These are phyloP conservation scores for Pseudocohnilembus persalinus DNA, from an alignment of 169 alveolate species.

Conservation along the genomic window DNA sequence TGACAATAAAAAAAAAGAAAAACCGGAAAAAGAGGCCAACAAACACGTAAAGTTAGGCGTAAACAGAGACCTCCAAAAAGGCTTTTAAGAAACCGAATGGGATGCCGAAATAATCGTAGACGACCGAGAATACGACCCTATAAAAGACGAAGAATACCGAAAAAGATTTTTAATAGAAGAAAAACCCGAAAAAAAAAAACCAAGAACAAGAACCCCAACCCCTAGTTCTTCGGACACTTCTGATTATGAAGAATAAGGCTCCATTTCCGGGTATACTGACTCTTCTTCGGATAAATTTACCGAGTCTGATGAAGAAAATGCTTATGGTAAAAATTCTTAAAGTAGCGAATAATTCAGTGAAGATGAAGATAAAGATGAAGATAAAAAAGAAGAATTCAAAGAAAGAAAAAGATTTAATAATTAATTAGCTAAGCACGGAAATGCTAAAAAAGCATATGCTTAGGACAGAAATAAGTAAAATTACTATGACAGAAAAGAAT, in stretches of 20 bases:
- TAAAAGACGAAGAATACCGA: neutral
- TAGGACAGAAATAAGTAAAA: neutral
- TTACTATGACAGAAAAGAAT: no score
- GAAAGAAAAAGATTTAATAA: no score
- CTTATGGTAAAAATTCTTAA: neutral
- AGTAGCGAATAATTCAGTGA: neutral
- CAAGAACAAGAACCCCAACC: neutral
- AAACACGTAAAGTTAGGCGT: neutral
- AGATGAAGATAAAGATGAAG: neutral
- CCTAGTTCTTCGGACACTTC: neutral
- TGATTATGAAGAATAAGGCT: neutral
- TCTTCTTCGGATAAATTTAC: neutral
- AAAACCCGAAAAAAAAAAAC: no score
- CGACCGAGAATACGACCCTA: neutral
- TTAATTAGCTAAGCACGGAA: neutral
- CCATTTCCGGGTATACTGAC: neutral
- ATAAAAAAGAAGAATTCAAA: no score
- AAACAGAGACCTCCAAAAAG: neutral
- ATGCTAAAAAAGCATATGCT: neutral
- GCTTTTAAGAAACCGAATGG: neutral
- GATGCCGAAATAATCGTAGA: neutral
- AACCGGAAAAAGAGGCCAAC: neutral
- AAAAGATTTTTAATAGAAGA: neutral
- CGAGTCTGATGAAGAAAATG: neutral
- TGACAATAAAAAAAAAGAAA: neutral